Evolutionary conservation across 2,329 filamentous ascomycete species (phyloP), one percentile per base, ranked within the genome.

Genomic region (Hypoxylon sp.): DNA sequence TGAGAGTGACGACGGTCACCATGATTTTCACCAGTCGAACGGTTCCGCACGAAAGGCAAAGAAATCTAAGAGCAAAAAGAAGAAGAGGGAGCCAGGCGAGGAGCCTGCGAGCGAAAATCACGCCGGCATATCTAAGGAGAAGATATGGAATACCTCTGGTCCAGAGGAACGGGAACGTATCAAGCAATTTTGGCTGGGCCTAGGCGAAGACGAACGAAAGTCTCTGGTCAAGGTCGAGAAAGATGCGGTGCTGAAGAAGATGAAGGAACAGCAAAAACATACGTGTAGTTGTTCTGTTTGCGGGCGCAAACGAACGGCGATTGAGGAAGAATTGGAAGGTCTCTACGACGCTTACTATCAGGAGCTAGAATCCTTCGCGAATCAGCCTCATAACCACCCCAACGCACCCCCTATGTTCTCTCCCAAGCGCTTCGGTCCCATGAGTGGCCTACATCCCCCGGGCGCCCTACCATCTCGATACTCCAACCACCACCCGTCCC

Each of bases 191-290:
- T 99, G 95, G 95, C 86, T 99, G 55, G 93, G 93, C 15, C 80
- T 99, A 44, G 93, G 92, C 70, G 95, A 99, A 77, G 92, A 97
- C 37, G 94, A 98, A 77, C 91, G 95, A 71, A 95, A 97, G 76
- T 95, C 92, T 15, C 83, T 99, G 48, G 93, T 99, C 74, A 97
- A 97, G 79, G 94, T 99, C 28, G 95, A 99, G 79, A 99, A 99
- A 80, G 94, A 99, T 79, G 94, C 95, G 6, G 95, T 99, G 0
- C 81, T 99, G 59, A 93, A 92, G 75, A 99, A 99, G 83, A 99
- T 99, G 95, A 99, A 99, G 84, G 95, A 99, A 79, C 95, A 99
- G 79, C 95, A 99, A 78, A 98, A 98, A 79, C 94, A 98, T 77
- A 98, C 94, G 2, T 99, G 95, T 82, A 97, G 94, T 77, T 99